Base-by-base conservation (phyloP, 306 rosid species). In the Dalbergia cochinchinensis region DNA sequence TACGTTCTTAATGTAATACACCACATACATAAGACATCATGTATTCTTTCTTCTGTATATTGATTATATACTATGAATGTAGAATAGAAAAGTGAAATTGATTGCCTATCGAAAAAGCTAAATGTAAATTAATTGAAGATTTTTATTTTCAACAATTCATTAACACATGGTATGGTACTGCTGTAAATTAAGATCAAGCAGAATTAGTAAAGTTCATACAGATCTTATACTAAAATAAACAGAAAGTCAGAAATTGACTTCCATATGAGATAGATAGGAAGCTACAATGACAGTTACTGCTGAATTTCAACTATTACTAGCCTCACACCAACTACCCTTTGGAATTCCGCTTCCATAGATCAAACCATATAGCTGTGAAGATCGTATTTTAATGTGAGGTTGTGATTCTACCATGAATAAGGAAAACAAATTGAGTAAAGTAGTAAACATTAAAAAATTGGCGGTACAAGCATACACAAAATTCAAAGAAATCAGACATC, bases 311-410 rank as follows among this genome's bases (percentile, higher is more conserved):
- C 37, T 15, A 57, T 41, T 76, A 68, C 87, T 82, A 16, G 91
- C 99, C 99, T 95, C 87, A 95, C 99, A 80, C 99, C 99, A 84
- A 95, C 98, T 68, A 95, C 93, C 86, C 73, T 91, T 85, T 90
- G 98, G 87, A 95, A 95, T 84, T 95, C 98, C 85, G 93, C 99
- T 88, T 95, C 99, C 99, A 93, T 95, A 5, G 99, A 95, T 39
- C 94, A 92, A 82, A 95, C 85, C 99, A 95, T 95, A 73, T 95
- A 95, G 94, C 96, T 93, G 85, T 95, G 99, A 70, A 95, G 93
- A 85, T 95, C 99, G 78, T 93, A 95, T 65, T 85, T 91, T 34
- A 54, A 69, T 39, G 88, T 50, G 74, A 93, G 93, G 85, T 93
- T 80, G 91, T 95, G 99, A 85, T 95, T 95, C 99, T 95, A 93